Percentiles rank a stretch among this genome's conserved stretches.
phyloP scores from a whole-genome alignment of 805 yeast genomes.

The Sugiyamaella floridensis region DNA sequence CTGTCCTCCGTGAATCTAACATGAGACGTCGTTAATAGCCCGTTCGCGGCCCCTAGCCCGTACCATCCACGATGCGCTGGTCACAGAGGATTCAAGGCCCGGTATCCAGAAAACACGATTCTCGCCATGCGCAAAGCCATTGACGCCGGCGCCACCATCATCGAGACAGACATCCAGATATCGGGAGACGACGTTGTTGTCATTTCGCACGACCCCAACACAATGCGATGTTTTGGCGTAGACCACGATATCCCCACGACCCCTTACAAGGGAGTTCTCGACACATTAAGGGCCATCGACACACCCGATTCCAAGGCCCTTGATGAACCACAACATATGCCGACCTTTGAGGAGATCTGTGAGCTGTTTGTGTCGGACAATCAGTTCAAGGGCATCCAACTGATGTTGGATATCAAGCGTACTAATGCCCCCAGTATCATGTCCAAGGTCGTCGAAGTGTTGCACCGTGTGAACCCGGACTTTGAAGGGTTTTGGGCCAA shows the following conservation, averaged over 20 bases:
- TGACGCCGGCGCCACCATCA: conserved; percentile 39
- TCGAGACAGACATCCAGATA: conserved; percentile 53
- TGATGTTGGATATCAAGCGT: conserved; percentile 50
- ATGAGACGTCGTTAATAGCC: not conserved
- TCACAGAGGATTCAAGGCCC: conserved; percentile 24
- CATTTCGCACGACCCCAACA: conserved; percentile 46
- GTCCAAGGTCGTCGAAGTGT: conserved; percentile 33
- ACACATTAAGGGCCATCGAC: conserved; percentile 24
- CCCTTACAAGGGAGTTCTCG: conserved; percentile 33
- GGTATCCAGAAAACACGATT: conserved; percentile 27
- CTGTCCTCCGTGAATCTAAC: too few species aligned
- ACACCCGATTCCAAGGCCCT: conserved; percentile 18
- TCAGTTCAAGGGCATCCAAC: conserved; percentile 22
- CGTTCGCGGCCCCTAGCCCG: conserved; percentile 5
- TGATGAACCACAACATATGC: conserved; percentile 31
- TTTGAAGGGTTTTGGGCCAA: conserved; percentile 38
- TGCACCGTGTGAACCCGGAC: conserved; percentile 36
- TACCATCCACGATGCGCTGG: conserved; percentile 21
- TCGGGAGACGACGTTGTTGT: conserved; percentile 48
- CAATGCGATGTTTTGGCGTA: conserved; percentile 44
- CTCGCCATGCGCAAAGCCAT: conserved; percentile 20
- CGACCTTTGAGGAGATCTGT: conserved; percentile 38
- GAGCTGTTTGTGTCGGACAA: conserved; percentile 35
- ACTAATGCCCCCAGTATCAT: conserved; percentile 40
- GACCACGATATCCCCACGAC: conserved; percentile 35